Base-by-base conservation (phyloP, 805 yeast species). In the Kodamaea sagamina region DNA sequence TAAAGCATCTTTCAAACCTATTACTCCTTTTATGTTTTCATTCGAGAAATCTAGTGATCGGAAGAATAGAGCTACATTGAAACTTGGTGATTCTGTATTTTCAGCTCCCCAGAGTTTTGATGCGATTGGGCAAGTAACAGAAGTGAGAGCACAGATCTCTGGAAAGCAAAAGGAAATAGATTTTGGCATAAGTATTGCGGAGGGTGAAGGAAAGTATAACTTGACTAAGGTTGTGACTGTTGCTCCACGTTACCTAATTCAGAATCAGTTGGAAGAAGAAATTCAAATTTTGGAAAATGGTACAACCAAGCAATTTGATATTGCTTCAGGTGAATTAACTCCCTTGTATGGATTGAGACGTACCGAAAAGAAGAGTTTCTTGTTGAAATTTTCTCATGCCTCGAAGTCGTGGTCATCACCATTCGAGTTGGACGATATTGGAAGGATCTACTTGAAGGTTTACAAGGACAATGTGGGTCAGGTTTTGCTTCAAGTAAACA, bases 161-260 rank as follows among this genome's bases (percentile, higher is more conserved):
- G 77, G 75, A 9, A 75, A 61, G 61, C 79, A 61, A 54, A 59
- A 58, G 3, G 96, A 89, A 54, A 78, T 81, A 47, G 82, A 85
- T 55, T 65, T 90, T 9, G 98, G 98, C 10, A 63, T 90, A 19
- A 71, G 78, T 21, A 78, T 88, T 9, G 62, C 75, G 0, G 97
- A 89, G 52, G 99, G 98, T 13, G 81, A 80, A 48, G 98, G 97
- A 2, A 82, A 81, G 47, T 92, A 86, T 61, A 75, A 79, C 42
- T 59, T 86, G 47, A 78, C 95, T 0, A 89, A 88, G 55, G 82
- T 90, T 24, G 79, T 93, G 3, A 81, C 86, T 1, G 64, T 93
- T 19, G 71, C 90, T 0, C 99, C 99, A 2, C 72, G 99, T 32
- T 95, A 82, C 55, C 72, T 92, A 24, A 55, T 93, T 24, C 72